These are phyloP conservation scores for Aspergillus puulaauensis DNA, from an alignment of 2,329 filamentous ascomycete species.

Conservation along the genomic window DNA sequence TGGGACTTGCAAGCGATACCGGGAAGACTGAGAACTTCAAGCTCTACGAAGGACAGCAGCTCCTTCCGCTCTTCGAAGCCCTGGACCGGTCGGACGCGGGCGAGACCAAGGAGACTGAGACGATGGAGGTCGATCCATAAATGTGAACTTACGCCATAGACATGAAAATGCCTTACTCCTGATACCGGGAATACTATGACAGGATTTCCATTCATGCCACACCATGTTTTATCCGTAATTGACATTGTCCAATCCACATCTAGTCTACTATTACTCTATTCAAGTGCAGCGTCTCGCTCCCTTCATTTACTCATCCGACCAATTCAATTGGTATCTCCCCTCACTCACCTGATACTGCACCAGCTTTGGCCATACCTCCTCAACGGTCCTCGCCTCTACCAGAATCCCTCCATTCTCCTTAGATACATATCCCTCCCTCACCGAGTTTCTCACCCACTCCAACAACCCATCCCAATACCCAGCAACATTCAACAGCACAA, in stretches of 20 bases:
- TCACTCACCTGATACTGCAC: slow-evolving; percentile 72
- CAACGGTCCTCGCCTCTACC: slow-evolving; percentile 69
- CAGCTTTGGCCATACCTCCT: slow-evolving; percentile 70
- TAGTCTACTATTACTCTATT: neutral
- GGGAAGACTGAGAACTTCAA: slow-evolving; percentile 74
- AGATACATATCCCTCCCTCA: slow-evolving; percentile 74
- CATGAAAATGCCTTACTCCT: slow-evolving; percentile 22
- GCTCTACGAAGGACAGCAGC: slow-evolving; percentile 84
- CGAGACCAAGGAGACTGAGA: slow-evolving; percentile 43
- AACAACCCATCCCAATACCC: slow-evolving; percentile 91
- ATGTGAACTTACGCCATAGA: slow-evolving; percentile 29
- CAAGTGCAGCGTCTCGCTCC: neutral
- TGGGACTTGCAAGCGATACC: slow-evolving; percentile 61
- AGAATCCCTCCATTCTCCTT: slow-evolving; percentile 72
- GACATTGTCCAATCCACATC: neutral
- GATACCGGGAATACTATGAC: slow-evolving; percentile 5
- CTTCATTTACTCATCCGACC: slow-evolving; percentile 64
- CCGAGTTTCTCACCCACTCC: slow-evolving; percentile 74
- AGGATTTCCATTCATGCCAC: neutral
- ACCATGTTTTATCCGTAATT: neutral
- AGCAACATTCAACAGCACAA: slow-evolving; percentile 82
- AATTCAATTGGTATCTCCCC: slow-evolving; percentile 76
- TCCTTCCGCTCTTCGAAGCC: slow-evolving; percentile 81
- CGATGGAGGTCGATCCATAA: slow-evolving; percentile 59
- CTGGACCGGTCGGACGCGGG: slow-evolving; percentile 49